Conservation (phyloP, 1,284 basidiomycete species). For the Moesziomyces sp. region DNA sequence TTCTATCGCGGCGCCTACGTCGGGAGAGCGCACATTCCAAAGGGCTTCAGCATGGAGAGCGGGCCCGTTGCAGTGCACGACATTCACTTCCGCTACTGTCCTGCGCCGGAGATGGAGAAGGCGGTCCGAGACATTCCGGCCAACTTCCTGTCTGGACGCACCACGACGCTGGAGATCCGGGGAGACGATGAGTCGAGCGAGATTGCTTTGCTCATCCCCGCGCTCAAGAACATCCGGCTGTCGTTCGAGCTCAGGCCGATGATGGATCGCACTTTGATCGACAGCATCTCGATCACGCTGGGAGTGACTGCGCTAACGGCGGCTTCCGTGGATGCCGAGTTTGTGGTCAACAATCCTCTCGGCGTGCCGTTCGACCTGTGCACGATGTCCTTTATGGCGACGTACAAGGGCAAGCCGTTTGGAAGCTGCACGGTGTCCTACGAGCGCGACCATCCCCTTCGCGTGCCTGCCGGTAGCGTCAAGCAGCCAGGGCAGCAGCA, state of each 20-base stretch:
- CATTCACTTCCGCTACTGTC: constrained; percentile 55
- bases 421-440: constrained; percentile 43
- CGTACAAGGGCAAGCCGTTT: constrained; percentile 51
- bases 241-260: constrained; percentile 55
- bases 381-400: constrained; percentile 52
- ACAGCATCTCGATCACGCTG: constrained; percentile 54
- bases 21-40: constrained; percentile 43
- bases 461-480: constrained; percentile 39
- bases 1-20: constrained; percentile 49
- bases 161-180: constrained; percentile 49
- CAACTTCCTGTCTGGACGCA: constrained; percentile 53
- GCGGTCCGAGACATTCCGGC: constrained; percentile 48
- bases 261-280: constrained; percentile 52
- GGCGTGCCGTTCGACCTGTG: constrained; percentile 52
- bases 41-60: constrained; percentile 31
- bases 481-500: constrained; percentile 32
- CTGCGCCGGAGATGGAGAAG: constrained; percentile 26
- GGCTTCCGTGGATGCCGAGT: constrained; percentile 48
- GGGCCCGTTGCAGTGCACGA: constrained; percentile 49
- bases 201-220: constrained; percentile 41
- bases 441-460: constrained; percentile 29
- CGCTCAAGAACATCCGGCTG: constrained; percentile 44
- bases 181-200: constrained; percentile 54
- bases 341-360: constrained; percentile 57
- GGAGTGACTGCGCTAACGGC: constrained; percentile 54